A percentile compares a stretch with the other conserved stretches of the same genome.
Evolutionary conservation across 2,329 filamentous ascomycete genomes (phyloP).

Genomic region (Neocucurbitaria cava): DNA sequence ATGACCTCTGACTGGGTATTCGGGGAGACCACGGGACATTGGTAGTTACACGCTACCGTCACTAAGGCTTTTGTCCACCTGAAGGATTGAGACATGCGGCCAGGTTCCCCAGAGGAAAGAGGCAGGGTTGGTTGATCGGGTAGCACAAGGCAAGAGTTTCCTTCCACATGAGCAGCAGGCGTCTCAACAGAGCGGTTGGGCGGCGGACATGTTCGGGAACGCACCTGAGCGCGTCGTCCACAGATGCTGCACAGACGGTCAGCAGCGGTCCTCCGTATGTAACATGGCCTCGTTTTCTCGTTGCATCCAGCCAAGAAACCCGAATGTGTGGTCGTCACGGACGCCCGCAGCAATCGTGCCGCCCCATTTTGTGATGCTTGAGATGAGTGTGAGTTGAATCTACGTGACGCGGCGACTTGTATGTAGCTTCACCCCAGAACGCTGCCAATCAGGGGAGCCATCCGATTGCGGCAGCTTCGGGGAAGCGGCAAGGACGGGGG

Average conservation of each 20-base stretch:
- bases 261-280: slow-evolving; percentile 39
- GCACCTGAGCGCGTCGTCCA: slow-evolving; percentile 26
- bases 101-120: slow-evolving; percentile 27
- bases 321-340: slow-evolving; percentile 37
- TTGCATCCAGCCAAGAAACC: slow-evolving; percentile 38
- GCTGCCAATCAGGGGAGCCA: slow-evolving; percentile 14
- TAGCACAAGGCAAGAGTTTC: slow-evolving; percentile 41
- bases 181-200: slow-evolving; percentile 34
- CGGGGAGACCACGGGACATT: slow-evolving; percentile 34
- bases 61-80: slow-evolving; percentile 35
- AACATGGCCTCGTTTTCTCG: slow-evolving; percentile 46
- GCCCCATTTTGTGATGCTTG: slow-evolving; percentile 20
- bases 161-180: slow-evolving; percentile 33
- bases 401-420: slow-evolving; percentile 27
- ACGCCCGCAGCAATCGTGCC: slow-evolving; percentile 30
- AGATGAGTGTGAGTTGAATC: slow-evolving; percentile 23
- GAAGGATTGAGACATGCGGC: slow-evolving; percentile 47
- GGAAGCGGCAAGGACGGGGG: slow-evolving; percentile 37
- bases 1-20: slow-evolving; percentile 42
- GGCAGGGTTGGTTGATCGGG: slow-evolving; percentile 33
- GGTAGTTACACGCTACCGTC: slow-evolving; percentile 44
- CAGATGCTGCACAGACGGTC: slow-evolving; percentile 16
- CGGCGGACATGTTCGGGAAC: slow-evolving; percentile 46
- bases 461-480: slow-evolving; percentile 23
- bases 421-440: slow-evolving; percentile 13